phyloP scores from a whole-genome alignment of 2,329 filamentous ascomycete species.

The Fragosphaeria purpurea region DNA sequence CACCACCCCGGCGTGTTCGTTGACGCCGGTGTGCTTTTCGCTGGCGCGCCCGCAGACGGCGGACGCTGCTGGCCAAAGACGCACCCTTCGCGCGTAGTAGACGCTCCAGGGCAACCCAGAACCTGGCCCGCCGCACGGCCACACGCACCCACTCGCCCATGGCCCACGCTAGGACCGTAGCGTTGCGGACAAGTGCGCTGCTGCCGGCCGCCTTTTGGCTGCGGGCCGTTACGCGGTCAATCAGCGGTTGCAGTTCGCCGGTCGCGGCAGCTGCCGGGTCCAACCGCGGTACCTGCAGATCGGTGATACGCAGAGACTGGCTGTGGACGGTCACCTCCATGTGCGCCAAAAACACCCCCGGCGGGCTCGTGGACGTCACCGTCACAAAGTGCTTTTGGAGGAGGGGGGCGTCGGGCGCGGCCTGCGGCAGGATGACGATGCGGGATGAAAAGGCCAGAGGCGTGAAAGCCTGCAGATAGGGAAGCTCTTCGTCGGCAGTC shows the following conservation, averaged over 20 bases:
- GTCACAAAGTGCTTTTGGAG: constrained; percentile 48
- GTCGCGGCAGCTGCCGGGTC: constrained; percentile 43
- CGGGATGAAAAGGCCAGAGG: constrained; percentile 52
- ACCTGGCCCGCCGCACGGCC: constrained; percentile 48
- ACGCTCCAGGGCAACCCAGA: constrained; percentile 47
- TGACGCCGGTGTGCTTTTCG: constrained; percentile 13
- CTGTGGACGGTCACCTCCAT: constrained; percentile 50
- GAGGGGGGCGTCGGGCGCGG: constrained; percentile 13
- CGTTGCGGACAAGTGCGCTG: constrained; percentile 42
- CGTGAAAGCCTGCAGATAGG: constrained; percentile 62
- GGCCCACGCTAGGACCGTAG: constrained; percentile 54
- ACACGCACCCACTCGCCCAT: constrained; percentile 59
- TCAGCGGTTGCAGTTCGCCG: constrained; percentile 44
- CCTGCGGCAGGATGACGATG: constrained; percentile 33
- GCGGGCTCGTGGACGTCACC: constrained; percentile 33
- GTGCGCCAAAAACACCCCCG: constrained; percentile 46
- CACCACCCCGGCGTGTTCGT: constrained; percentile 2
- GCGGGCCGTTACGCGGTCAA: constrained; percentile 27
- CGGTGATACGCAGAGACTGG: constrained; percentile 37
- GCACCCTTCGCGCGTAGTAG: constrained; percentile 31
- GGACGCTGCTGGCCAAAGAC: constrained; percentile 19
- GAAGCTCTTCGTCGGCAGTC: constrained; percentile 52
- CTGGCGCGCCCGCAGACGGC: constrained; percentile 19
- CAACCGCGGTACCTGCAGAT: constrained; percentile 43
- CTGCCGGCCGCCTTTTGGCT: constrained; percentile 23